Base-by-base conservation (phyloP, 768 basidiomycete species). In the Lactifluus subvellereus region DNA sequence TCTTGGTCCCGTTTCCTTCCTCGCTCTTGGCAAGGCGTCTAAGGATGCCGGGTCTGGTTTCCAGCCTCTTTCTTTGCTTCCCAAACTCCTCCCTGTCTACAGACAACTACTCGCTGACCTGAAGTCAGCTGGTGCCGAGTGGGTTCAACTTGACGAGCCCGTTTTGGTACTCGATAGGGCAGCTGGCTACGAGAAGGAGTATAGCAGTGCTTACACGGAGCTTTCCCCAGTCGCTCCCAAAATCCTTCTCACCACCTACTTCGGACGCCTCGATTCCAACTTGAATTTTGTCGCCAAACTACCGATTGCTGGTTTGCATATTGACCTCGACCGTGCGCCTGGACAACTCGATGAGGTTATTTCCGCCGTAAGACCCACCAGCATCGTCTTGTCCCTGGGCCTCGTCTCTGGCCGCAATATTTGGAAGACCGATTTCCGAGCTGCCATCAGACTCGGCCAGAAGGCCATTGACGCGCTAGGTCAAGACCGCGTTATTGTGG, bases 391-490 rank as follows among this genome's bases (percentile, higher is more conserved):
- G 57, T 98, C 97, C 45, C 87, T 98, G 66, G 97, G 97, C 77
- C 75, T 98, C 65, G 91, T 99, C 67, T 98, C 97, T 50, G 97
- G 97, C 59, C 94, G 97, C 74, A 98, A 98, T 83, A 92, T 99
- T 80, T 99, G 97, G 97, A 99, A 98, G 86, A 88, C 85, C 66
- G 95, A 98, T 77, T 87, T 98, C 70, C 79, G 81, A 66, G 86
- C 84, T 59, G 87, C 92, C 61, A 83, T 94, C 77, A 87, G 87
- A 74, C 77, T 84, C 52, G 91, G 84, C 60, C 87, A 95, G 79
- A 89, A 87, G 75, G 94, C 92, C 52, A 79, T 97, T 70, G 84
- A 86, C 57, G 80, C 79, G 47, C 87, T 98, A 70, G 94, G 95
- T 62, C 77, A 81, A 65, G 87, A 91, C 65, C 91, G 94, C 66